Conservation (phyloP, 306 rosid genomes). For the Medicago lupulina region DNA sequence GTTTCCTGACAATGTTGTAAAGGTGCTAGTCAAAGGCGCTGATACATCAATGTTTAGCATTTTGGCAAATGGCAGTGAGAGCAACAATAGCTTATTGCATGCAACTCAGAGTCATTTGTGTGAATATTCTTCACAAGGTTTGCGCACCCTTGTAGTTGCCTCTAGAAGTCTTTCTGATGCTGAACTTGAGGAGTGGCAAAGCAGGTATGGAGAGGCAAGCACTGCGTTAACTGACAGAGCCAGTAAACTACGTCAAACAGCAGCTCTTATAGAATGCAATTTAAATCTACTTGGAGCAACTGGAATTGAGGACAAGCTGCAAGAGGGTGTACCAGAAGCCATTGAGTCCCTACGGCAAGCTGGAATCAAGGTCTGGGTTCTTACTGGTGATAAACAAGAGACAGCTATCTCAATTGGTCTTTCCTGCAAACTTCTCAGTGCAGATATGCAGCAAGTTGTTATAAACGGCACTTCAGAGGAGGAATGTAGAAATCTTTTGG, state of each 20-base stretch:
- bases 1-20: constrained; percentile 75
- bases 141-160: constrained; percentile 93
- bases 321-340: constrained; percentile 96
- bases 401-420: constrained; percentile 95
- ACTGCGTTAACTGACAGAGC: constrained; percentile 85
- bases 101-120: constrained; percentile 74
- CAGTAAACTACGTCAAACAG: constrained; percentile 74
- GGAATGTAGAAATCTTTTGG: constrained; percentile 78
- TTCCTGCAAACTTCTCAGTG: constrained; percentile 85
- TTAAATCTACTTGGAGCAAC: constrained; percentile 89
- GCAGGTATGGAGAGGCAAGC: constrained; percentile 88
- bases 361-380: constrained; percentile 98
- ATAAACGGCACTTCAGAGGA: constrained; percentile 81
- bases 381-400: constrained; percentile 99
- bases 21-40: constrained; percentile 98
- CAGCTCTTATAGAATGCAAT: constrained; percentile 76
- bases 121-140: constrained; percentile 83
- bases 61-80: constrained; percentile 54
- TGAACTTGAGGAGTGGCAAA: constrained; percentile 88
- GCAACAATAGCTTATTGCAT: constrained; percentile 41
- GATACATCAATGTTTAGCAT: constrained; percentile 84
- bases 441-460: constrained; percentile 77
- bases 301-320: constrained; percentile 97
- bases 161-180: constrained; percentile 72
- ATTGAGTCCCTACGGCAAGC: constrained; percentile 92